Evolutionary conservation across 768 basidiomycete species (phyloP), one percentile per base, ranked within the genome.

Genomic region (Boletus sp.): DNA sequence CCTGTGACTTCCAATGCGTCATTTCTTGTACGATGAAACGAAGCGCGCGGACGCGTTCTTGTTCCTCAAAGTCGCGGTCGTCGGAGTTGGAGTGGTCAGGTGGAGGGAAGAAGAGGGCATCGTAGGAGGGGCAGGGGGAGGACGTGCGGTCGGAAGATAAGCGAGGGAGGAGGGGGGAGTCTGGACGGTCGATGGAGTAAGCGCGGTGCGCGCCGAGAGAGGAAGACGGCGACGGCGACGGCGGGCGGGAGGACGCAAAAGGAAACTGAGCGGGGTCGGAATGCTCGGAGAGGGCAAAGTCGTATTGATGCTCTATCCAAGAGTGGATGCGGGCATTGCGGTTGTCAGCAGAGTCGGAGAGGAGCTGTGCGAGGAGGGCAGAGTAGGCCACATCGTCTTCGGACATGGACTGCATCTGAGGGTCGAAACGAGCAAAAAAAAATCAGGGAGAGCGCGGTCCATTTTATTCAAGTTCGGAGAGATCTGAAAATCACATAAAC

Each of bases 1-100:
- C 41, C 2, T 62, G 51, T 1, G 65, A 56, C 18, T 67, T 65
- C 59, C 62, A 71, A 33, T 63, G 65, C 0, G 66, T 61, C 74
- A 75, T 75, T 59, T 75, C 71, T 33, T 70, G 73, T 4, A 75
- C 65, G 56, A 75, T 71, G 53, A 72, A 74, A 20, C 67, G 66
- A 54, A 76, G 69, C 0, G 75, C 62, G 9, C 74, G 74, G 42
- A 70, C 57, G 40, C 73, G 72, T 50, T 75, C 71, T 12, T 65
- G 58, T 44, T 73, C 67, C 28, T 68, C 68, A 41, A 64, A 60
- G 14, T 61, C 61, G 18, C 50, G 41, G 24, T 59, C 55, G 20
- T 57, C 60, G 14, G 59, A 24, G 20, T 61, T 48, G 47, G 42
- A 0, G 18, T 39, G 20, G 5, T 62, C 17, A 11, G 66, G 50